These are phyloP conservation scores for Scedosporium apiospermum DNA, from an alignment of 2,329 filamentous ascomycete species.

Conservation along the genomic window DNA sequence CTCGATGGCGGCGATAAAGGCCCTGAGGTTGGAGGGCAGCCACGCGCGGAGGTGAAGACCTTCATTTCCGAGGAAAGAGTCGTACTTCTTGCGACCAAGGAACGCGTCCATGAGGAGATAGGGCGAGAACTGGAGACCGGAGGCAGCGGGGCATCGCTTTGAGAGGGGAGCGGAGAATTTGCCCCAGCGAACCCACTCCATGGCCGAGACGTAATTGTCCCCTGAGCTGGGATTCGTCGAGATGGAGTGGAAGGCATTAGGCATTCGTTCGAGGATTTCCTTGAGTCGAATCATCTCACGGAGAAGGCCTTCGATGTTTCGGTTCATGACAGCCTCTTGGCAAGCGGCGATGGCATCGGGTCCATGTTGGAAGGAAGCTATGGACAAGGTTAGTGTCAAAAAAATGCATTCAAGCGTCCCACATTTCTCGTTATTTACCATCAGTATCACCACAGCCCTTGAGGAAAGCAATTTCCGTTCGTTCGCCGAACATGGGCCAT, in stretches of 20 bases:
- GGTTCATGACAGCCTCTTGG: slow-evolving; percentile 44
- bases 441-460: slow-evolving; percentile 39
- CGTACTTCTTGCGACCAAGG: slow-evolving; percentile 38
- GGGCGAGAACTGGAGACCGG: slow-evolving; percentile 41
- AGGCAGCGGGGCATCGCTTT: slow-evolving; percentile 39
- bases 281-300: slow-evolving; percentile 41
- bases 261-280: slow-evolving; percentile 42
- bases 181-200: slow-evolving; percentile 40
- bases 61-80: slow-evolving; percentile 41
- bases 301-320: slow-evolving; percentile 38
- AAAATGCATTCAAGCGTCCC: background rate
- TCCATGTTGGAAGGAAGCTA: slow-evolving; percentile 39
- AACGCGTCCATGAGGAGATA: slow-evolving; percentile 47
- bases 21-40: slow-evolving; percentile 42
- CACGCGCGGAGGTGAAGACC: slow-evolving; percentile 43
- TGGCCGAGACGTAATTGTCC: slow-evolving; percentile 38
- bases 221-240: slow-evolving; percentile 41
- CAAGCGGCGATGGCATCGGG: slow-evolving; percentile 41
- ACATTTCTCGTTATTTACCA: slow-evolving; percentile 15
- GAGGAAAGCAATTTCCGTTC: slow-evolving; percentile 40
- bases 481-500: slow-evolving; percentile 45
- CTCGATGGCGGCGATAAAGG: slow-evolving; percentile 45
- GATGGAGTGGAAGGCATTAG: slow-evolving; percentile 44
- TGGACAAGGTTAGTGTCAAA: background rate
- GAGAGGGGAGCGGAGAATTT: slow-evolving; percentile 42